Conservation (phyloP, 1,139 yeast species). For the Geotrichum carabidarum region DNA sequence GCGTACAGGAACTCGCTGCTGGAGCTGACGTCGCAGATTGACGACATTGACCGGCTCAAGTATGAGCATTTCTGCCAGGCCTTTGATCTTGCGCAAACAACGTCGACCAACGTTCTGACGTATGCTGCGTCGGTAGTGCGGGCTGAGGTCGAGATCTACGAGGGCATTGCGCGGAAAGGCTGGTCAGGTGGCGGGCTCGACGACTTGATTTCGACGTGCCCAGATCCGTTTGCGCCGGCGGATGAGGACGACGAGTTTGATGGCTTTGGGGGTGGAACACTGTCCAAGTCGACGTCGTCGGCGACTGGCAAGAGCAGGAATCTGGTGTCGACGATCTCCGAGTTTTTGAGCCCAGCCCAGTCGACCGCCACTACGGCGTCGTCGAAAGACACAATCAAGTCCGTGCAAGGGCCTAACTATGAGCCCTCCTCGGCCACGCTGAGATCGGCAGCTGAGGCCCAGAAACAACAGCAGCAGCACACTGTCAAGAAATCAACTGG, state of each 20-base stretch:
- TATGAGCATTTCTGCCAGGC: slow-evolving; percentile 64
- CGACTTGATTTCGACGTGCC: slow-evolving; percentile 46
- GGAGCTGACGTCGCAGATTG: slow-evolving; percentile 66
- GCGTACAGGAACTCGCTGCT: slow-evolving; percentile 61
- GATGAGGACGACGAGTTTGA: slow-evolving; percentile 26
- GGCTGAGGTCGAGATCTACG: slow-evolving; percentile 77
- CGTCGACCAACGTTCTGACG: slow-evolving; percentile 50
- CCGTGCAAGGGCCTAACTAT: not conserved
- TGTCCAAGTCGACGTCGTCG: not conserved
- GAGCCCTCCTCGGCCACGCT: not conserved
- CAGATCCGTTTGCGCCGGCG: slow-evolving; percentile 40
- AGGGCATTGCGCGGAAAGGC: slow-evolving; percentile 76
- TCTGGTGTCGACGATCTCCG: slow-evolving; percentile 7
- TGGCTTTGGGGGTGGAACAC: not conserved
- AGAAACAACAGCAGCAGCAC: not conserved
- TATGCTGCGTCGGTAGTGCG: slow-evolving; percentile 62
- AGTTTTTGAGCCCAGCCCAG: slow-evolving; percentile 3
- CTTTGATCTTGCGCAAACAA: slow-evolving; percentile 54
- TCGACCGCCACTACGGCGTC: not conserved
- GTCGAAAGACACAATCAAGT: slow-evolving; percentile 1
- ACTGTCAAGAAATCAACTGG: not conserved
- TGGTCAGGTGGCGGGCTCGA: slow-evolving; percentile 86
- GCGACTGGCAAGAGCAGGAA: not conserved
- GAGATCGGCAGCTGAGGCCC: not conserved
- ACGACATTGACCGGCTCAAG: slow-evolving; percentile 70